Percentiles rank a stretch among this genome's conserved stretches.
Conservation (phyloP, 2,329 filamentous ascomycete species). For the Sporothrix globosa region DNA sequence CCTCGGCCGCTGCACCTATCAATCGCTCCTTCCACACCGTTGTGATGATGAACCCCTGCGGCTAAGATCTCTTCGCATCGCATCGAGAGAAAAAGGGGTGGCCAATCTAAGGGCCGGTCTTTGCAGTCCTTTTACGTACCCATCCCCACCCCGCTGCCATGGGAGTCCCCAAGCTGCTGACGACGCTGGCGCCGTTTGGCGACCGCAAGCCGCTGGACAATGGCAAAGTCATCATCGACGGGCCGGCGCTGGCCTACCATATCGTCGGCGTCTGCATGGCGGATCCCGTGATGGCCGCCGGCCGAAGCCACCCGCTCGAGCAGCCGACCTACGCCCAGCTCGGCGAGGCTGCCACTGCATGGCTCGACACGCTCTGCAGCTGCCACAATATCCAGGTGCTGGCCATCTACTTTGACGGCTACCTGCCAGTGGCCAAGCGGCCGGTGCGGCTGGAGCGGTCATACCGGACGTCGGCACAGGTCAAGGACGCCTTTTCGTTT, state of each 20-base stretch:
- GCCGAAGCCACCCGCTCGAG: slow-evolving; percentile 35
- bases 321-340: slow-evolving; percentile 37
- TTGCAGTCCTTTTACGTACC: neutral
- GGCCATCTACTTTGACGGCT: slow-evolving; percentile 79
- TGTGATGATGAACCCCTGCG: neutral
- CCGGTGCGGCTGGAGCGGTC: slow-evolving; percentile 64
- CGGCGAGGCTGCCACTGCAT: slow-evolving; percentile 35
- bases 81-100: slow-evolving; percentile 8
- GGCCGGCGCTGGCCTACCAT: slow-evolving; percentile 41
- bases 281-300: slow-evolving; percentile 12
- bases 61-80: neutral
- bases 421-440: slow-evolving; percentile 69
- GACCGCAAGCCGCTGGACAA: slow-evolving; percentile 34
- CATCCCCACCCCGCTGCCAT: slow-evolving; percentile 31
- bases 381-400: slow-evolving; percentile 34
- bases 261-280: slow-evolving; percentile 35
- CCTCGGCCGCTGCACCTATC: neutral
- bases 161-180: slow-evolving; percentile 39
- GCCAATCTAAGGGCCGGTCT: neutral
- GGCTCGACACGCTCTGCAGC: slow-evolving; percentile 36
- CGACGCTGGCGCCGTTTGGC: slow-evolving; percentile 37
- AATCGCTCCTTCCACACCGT: slow-evolving; percentile 11
- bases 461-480: slow-evolving; percentile 58
- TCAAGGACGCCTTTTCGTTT: slow-evolving; percentile 55
- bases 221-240: slow-evolving; percentile 38